phyloP scores from a whole-genome alignment of 2,329 filamentous ascomycete genomes.

The Colletotrichum sp. region DNA sequence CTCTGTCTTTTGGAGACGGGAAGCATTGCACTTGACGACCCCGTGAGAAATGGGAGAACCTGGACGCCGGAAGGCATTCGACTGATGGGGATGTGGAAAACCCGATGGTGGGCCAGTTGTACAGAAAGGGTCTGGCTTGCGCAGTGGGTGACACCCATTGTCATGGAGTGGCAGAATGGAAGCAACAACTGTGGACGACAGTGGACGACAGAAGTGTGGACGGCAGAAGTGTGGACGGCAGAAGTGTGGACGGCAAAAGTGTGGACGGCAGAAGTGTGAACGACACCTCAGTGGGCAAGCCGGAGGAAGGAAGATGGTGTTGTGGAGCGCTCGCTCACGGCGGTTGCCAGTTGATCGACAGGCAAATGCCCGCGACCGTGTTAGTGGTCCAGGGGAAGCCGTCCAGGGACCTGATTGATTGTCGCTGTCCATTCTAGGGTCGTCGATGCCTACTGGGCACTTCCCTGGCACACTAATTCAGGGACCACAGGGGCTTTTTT shows the following conservation, averaged over 20 bases:
- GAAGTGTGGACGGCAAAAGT: no score
- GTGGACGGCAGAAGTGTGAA: no score
- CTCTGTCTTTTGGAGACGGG: background rate
- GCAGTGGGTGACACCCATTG: background rate
- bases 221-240: background rate
- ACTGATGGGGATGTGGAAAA: background rate
- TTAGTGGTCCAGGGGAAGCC: background rate
- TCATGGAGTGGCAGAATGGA: background rate
- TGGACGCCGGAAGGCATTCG: background rate
- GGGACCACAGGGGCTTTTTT: slow-evolving; percentile 15
- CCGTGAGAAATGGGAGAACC: background rate
- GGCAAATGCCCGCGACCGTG: slow-evolving; percentile 5
- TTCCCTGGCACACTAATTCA: slow-evolving; percentile 13
- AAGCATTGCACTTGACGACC: background rate
- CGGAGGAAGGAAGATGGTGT: background rate
- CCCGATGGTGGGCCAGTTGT: background rate
- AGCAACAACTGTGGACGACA: background rate
- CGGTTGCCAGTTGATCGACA: slow-evolving; percentile 12
- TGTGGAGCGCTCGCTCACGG: background rate
- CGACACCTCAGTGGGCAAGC: no score
- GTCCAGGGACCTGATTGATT: slow-evolving; percentile 4
- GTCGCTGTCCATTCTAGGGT: background rate
- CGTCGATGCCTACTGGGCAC: background rate
- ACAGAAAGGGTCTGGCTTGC: slow-evolving; percentile 3
- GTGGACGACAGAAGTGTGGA: no score